Conservation (phyloP, 2,329 filamentous ascomycete species). For the Pyrenophora tritici-repentis region DNA sequence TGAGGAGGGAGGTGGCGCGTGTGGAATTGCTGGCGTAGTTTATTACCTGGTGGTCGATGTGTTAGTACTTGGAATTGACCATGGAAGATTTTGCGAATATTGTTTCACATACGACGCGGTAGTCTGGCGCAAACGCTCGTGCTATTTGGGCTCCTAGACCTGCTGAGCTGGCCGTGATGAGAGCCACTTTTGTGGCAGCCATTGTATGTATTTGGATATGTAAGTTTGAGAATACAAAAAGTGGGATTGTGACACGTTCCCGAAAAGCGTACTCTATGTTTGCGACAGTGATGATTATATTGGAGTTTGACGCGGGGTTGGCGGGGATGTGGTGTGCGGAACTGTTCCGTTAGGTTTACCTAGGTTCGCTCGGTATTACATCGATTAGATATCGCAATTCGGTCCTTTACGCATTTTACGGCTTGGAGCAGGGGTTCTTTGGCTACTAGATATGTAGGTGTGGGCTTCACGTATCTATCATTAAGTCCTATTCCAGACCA, state of each 20-base stretch:
- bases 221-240: background rate
- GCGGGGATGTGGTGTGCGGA: no score
- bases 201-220: constrained; percentile 18
- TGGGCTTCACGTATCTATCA: no score
- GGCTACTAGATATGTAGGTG: background rate
- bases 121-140: constrained; percentile 53
- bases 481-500: no score
- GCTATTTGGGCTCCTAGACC: constrained; percentile 56
- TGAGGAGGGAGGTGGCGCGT: constrained; percentile 48
- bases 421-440: background rate
- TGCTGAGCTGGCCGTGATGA: constrained; percentile 56
- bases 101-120: constrained; percentile 47
- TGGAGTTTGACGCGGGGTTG: no score
- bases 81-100: background rate
- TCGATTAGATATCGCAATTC: background rate
- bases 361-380: background rate
- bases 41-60: constrained; percentile 45
- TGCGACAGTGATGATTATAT: no score
- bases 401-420: background rate
- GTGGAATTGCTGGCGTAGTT: constrained; percentile 54
- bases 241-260: background rate
- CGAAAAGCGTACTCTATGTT: background rate
- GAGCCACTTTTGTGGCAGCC: constrained; percentile 51
- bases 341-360: no score
- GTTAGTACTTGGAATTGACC: background rate